Base-by-base conservation (phyloP, 1,284 basidiomycete genomes). In the Austropuccinia psidii region DNA sequence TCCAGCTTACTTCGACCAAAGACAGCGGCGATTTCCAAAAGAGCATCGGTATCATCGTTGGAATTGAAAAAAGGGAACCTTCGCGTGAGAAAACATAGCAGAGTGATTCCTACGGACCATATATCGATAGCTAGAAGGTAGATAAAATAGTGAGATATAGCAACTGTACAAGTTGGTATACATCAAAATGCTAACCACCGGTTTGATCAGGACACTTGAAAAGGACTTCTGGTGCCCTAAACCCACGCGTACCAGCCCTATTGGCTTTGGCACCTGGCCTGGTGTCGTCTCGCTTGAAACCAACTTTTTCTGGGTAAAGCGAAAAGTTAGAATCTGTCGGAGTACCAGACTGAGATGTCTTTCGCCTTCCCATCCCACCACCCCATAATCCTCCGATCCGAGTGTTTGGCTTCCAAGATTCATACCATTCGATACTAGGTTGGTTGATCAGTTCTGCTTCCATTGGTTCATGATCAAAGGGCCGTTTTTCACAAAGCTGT, bases 41-140 rank as follows among this genome's bases (percentile, higher is more conserved):
- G 83, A 5, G 95, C 95, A 80, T 98, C 95, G 37, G 89, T 86
- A 80, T 99, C 95, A 80, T 98, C 93, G 78, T 87, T 90, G 31
- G 94, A 92, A 79, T 94, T 91, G 83, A 98, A 95, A 27, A 98
- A 82, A 0, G 95, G 95, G 78, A 98, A 99, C 77, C 96, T 95
- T 74, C 88, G 87, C 0, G 89, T 89, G 29, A 99, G 84, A 81
- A 98, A 93, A 80, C 93, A 94, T 5, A 98, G 84, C 0, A 99
- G 82, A 68, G 98, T 96, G 79, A 90, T 89, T 0, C 95, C 95
- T 0, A 88, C 91, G 1, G 94, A 90, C 95, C 95, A 99, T 49
- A 98, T 87, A 79, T 99, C 95, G 78, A 98, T 89, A 11, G 95
- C 95, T 92, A 79, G 66, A 62, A 29, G 27, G 58, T 54, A 11